A percentile compares a stretch with the other conserved stretches of the same genome.
phyloP scores from a whole-genome alignment of 1,284 basidiomycete species.

The Ganoderma lucidum region DNA sequence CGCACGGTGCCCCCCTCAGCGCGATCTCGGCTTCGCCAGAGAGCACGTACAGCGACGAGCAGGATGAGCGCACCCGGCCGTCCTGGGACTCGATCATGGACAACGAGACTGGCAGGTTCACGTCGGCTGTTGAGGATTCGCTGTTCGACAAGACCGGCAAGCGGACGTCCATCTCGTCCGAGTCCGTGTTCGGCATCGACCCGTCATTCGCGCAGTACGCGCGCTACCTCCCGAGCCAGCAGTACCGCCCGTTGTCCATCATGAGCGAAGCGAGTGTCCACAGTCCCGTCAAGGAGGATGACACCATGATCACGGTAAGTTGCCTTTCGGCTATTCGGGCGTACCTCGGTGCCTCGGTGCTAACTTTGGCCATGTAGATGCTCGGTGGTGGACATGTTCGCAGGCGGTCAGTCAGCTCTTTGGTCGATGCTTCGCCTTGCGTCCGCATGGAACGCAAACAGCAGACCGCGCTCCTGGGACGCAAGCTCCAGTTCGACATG shows the following conservation, averaged over 20 bases:
- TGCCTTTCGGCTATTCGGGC: no score
- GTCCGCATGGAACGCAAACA: slow-evolving; percentile 70
- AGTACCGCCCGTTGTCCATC: slow-evolving; percentile 71
- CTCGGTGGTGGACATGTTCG: slow-evolving; percentile 77
- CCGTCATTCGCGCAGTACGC: slow-evolving; percentile 42
- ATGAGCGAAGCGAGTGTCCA: slow-evolving; percentile 61
- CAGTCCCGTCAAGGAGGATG: slow-evolving; percentile 68
- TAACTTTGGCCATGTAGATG: slow-evolving; percentile 56
- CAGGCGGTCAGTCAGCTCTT: slow-evolving; percentile 68
- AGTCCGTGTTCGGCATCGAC: slow-evolving; percentile 73
- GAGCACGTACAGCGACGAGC: slow-evolving; percentile 43
- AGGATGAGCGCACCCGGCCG: slow-evolving; percentile 24
- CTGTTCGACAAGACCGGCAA: slow-evolving; percentile 70
- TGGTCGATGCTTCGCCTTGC: slow-evolving; percentile 77
- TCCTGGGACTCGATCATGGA: slow-evolving; percentile 39
- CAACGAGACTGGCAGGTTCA: slow-evolving; percentile 29
- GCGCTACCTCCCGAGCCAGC: slow-evolving; percentile 41
- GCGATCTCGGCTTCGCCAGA: slow-evolving; percentile 77
- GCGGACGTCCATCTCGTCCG: slow-evolving; percentile 58
- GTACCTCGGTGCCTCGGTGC: background rate
- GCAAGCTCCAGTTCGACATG: slow-evolving; percentile 42
- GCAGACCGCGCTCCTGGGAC: slow-evolving; percentile 44
- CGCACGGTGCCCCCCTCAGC: slow-evolving; percentile 64
- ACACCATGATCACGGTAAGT: slow-evolving; percentile 81
- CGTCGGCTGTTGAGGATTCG: slow-evolving; percentile 60